phyloP scores from a whole-genome alignment of 1,139 yeast species.

The Spencermartinsiella ligniputridi region DNA sequence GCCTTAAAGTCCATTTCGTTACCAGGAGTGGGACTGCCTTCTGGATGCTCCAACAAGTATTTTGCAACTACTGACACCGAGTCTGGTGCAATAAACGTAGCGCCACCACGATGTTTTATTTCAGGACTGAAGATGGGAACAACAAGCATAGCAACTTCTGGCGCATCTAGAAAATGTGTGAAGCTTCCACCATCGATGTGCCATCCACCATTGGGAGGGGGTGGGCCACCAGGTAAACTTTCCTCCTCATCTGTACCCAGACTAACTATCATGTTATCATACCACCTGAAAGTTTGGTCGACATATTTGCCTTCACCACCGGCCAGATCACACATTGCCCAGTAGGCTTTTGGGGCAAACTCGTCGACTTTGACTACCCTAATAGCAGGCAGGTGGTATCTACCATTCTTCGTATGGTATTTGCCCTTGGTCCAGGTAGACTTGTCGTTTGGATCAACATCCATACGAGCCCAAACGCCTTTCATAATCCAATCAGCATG shows the following conservation, averaged over 20 bases:
- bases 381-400: slow-evolving; percentile 11
- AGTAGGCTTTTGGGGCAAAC: slow-evolving; percentile 11
- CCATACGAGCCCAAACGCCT: slow-evolving; percentile 13
- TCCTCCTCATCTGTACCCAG: slow-evolving; percentile 11
- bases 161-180: slow-evolving; percentile 14
- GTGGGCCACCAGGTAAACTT: slow-evolving; percentile 7
- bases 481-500: slow-evolving; percentile 14
- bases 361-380: slow-evolving; percentile 11
- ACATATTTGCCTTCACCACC: slow-evolving; percentile 12
- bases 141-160: slow-evolving; percentile 13
- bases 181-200: slow-evolving; percentile 15
- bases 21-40: slow-evolving; percentile 8
- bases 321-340: slow-evolving; percentile 13
- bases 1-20: slow-evolving; percentile 6
- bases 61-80: slow-evolving; percentile 11
- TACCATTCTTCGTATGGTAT: slow-evolving; percentile 4
- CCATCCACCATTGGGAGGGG: slow-evolving; percentile 13
- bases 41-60: slow-evolving; percentile 12
- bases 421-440: slow-evolving; percentile 10
- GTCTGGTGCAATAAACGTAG: slow-evolving; percentile 13
- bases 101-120: slow-evolving; percentile 14
- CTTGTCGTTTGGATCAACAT: slow-evolving; percentile 11
- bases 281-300: slow-evolving; percentile 13
- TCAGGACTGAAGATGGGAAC: slow-evolving; percentile 13
- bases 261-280: slow-evolving; percentile 12